These are phyloP conservation scores for Crithidia thermophila DNA, from an alignment of 208 protist species.

Conservation along the genomic window DNA sequence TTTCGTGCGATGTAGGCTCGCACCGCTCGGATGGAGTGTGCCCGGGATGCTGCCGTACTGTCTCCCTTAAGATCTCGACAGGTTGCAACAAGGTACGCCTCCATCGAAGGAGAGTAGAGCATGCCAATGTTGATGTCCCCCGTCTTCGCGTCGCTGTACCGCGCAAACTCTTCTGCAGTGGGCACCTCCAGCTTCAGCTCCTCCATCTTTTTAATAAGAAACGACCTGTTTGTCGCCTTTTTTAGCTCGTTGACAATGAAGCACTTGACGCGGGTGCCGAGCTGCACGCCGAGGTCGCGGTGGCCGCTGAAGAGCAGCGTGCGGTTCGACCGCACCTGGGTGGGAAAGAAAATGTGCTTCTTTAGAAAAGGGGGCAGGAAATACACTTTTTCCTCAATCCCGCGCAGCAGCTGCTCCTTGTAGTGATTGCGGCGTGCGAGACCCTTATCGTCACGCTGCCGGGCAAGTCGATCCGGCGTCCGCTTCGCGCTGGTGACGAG, in stretches of 20 bases:
- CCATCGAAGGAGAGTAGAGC: conserved; percentile 45
- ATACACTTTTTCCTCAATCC: conserved; percentile 65
- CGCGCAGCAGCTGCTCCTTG: conserved; percentile 39
- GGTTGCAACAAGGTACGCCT: conserved; percentile 21
- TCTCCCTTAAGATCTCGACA: too few relatives aligned
- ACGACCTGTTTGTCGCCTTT: conserved; percentile 40
- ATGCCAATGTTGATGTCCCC: conserved; percentile 71
- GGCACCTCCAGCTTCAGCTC: conserved; percentile 37
- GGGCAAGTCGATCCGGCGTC: conserved; percentile 25
- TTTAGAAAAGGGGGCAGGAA: conserved; percentile 68
- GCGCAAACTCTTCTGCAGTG: conserved; percentile 46
- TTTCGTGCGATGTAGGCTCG: conserved; percentile 29
- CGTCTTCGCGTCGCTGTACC: conserved; percentile 57
- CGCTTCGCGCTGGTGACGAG: conserved; percentile 36
- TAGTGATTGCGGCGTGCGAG: conserved; percentile 39
- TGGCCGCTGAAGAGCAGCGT: conserved; percentile 42
- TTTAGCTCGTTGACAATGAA: conserved; percentile 50
- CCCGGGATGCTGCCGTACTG: too few relatives aligned
- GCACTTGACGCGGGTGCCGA: conserved; percentile 28
- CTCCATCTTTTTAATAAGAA: conserved; percentile 52
- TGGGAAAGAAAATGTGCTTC: conserved; percentile 70
- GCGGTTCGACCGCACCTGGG: background rate
- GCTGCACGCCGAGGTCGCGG: conserved; percentile 23
- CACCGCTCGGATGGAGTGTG: background rate
- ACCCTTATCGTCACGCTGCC: conserved; percentile 53